Conservation (phyloP, 257 asterid genomes). For the Przewalskia tangutica region DNA sequence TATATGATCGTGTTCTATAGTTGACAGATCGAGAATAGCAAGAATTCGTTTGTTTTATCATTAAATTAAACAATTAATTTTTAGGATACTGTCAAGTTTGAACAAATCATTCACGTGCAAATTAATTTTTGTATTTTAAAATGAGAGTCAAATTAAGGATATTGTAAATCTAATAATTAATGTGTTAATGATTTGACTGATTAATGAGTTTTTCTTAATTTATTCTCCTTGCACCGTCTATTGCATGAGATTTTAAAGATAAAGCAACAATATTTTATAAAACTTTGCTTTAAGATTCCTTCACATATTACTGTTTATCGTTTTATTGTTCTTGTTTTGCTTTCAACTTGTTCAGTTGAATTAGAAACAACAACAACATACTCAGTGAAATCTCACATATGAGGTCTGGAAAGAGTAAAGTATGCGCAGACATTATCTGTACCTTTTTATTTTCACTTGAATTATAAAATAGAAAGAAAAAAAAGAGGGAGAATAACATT, state of each 20-base stretch:
- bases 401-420: too few species aligned
- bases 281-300: background rate
- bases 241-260: background rate
- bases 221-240: background rate
- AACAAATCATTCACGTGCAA: background rate
- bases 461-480: background rate
- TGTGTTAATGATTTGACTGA: background rate
- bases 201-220: background rate
- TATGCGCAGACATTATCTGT: too few species aligned
- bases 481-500: background rate
- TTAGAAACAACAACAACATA: too few species aligned
- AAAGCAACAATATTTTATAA: background rate
- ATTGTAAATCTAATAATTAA: background rate
- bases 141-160: too few species aligned
- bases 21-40: background rate
- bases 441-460: background rate
- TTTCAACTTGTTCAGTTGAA: background rate
- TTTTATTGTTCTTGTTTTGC: background rate
- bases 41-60: background rate
- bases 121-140: background rate
- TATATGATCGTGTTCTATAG: background rate
- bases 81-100: background rate
- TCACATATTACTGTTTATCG: background rate
- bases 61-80: background rate
- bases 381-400: too few species aligned